Evolutionary conservation across 305 asterid genomes (phyloP).

Genomic region (Coffea humblotiana): DNA sequence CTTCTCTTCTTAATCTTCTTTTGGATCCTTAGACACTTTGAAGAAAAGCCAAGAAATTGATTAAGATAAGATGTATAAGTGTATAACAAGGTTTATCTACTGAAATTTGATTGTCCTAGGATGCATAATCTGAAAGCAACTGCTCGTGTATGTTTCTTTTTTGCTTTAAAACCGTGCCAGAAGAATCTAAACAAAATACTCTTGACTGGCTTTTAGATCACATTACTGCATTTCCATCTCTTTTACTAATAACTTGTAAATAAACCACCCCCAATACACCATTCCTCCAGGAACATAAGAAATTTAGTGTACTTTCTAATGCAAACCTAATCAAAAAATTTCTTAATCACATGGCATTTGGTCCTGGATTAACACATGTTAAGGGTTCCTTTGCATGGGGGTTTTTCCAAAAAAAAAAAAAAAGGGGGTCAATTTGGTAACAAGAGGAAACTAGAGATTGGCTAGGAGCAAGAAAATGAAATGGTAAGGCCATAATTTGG

Average conservation of each 20-base stretch:
- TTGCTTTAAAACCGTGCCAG: constrained; percentile 4
- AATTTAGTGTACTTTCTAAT: background rate
- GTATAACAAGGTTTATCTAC: background rate
- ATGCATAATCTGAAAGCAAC: no score
- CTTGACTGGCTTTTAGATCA: constrained; percentile 1
- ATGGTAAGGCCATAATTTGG: constrained; percentile 7
- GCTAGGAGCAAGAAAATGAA: constrained; percentile 16
- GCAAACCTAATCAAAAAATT: background rate
- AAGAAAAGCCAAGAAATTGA: background rate
- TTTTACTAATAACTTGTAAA: background rate
- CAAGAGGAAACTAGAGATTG: background rate
- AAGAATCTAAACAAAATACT: background rate
- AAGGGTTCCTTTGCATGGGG: background rate
- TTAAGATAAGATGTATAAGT: background rate
- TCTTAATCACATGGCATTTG: background rate
- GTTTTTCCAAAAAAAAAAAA: background rate
- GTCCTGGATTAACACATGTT: background rate
- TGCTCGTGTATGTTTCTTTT: background rate
- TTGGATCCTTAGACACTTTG: background rate
- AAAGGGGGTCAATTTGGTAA: constrained; percentile 12
- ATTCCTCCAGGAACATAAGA: background rate
- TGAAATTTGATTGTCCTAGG: no score
- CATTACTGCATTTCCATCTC: background rate
- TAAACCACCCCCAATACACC: background rate
- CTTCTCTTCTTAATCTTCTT: background rate